phyloP scores from a whole-genome alignment of 129 eudicot genomes.

The Flaveria bidentis region DNA sequence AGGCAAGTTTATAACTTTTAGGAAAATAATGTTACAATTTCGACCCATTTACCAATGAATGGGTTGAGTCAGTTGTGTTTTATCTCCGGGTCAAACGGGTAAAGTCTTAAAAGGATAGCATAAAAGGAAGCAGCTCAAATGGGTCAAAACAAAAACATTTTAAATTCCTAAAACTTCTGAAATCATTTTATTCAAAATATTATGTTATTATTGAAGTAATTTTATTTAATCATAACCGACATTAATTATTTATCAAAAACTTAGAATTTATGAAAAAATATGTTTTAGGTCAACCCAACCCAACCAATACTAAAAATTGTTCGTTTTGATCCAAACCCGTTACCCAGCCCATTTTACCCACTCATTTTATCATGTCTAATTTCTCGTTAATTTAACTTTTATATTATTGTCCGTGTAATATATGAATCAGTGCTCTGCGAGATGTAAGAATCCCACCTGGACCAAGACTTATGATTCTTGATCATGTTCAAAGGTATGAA shows the following conservation, averaged over 20 bases:
- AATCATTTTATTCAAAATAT: not conserved
- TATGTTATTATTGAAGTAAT: not conserved
- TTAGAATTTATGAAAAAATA: not conserved
- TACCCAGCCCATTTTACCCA: not conserved
- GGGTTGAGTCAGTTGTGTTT: not conserved
- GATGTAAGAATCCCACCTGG: conserved; percentile 97
- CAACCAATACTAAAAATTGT: not conserved
- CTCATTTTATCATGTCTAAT: not conserved
- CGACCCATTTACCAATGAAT: not conserved
- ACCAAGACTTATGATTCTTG: conserved; percentile 91
- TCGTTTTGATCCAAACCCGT: not conserved
- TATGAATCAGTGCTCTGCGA: conserved; percentile 75
- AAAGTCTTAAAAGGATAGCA: not conserved
- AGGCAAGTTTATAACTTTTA: conserved; percentile 49
- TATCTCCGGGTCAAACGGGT: not conserved
- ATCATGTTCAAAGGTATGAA: conserved; percentile 74
- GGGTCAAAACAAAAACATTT: not conserved
- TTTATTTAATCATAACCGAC: not conserved
- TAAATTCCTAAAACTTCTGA: not conserved
- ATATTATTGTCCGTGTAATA: not conserved
- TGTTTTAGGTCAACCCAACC: not conserved
- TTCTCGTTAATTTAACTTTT: not conserved
- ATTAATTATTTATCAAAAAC: not conserved
- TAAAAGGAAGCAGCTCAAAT: not conserved
- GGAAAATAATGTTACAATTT: not conserved